Conservation (phyloP, 345 rosid species). For the Mallotus nudiflorus region DNA sequence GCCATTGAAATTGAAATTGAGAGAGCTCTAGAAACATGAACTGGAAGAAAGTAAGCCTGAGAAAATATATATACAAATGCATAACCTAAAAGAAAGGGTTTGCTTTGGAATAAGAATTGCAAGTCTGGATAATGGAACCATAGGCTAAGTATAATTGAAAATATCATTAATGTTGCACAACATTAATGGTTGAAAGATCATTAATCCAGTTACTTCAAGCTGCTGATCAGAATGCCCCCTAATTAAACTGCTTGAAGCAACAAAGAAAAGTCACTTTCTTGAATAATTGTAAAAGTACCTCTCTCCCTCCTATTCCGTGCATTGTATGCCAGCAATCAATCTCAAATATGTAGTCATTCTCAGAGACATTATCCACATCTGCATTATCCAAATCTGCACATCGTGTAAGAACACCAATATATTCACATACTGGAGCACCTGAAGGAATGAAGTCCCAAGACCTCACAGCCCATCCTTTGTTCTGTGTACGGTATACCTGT, state of each 20-base stretch:
- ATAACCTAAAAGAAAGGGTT: background rate
- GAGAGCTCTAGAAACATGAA: background rate
- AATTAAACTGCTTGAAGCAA: slow-evolving; percentile 5
- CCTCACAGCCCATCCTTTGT: slow-evolving; percentile 37
- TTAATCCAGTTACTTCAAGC: background rate
- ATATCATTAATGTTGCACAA: background rate
- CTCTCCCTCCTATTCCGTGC: slow-evolving; percentile 29
- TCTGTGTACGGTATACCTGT: slow-evolving; percentile 27
- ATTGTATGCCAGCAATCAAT: slow-evolving; percentile 35
- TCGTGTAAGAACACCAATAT: slow-evolving; percentile 25
- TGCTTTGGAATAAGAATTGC: background rate
- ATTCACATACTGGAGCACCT: slow-evolving; percentile 31
- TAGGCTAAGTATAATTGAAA: background rate
- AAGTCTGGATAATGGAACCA: too few species aligned
- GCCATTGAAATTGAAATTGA: background rate
- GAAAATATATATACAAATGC: background rate
- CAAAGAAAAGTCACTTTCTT: background rate
- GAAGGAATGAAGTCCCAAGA: slow-evolving; percentile 32
- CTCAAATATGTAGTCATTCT: slow-evolving; percentile 27
- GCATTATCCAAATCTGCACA: slow-evolving; percentile 23
- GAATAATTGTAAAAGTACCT: slow-evolving; percentile 15
- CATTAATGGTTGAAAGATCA: background rate
- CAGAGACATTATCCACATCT: slow-evolving; percentile 25
- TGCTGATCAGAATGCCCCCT: too few species aligned
- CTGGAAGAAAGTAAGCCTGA: background rate